Evolutionary conservation across 495 filamentous ascomycete species (phyloP).

Genomic region (Evernia prunastri): DNA sequence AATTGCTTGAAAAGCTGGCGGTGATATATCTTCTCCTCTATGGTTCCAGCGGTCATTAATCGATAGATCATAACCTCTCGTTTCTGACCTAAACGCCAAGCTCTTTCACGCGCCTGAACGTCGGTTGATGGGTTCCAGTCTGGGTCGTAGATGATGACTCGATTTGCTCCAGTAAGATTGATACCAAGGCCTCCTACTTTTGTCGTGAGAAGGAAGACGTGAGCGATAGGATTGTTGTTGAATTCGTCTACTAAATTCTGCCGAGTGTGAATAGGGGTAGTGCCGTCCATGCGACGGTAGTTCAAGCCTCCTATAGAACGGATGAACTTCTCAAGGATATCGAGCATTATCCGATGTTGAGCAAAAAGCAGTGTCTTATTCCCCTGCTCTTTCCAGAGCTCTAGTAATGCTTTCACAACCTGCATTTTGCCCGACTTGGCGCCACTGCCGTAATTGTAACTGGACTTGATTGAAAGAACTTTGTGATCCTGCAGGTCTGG

Average conservation of each 20-base stretch:
- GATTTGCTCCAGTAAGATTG: conserved; percentile 89
- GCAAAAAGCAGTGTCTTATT: conserved; percentile 90
- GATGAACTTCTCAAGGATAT: conserved; percentile 82
- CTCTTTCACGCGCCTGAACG: conserved; percentile 88
- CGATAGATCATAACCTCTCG: conserved; percentile 90
- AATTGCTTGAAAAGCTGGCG: conserved; percentile 97
- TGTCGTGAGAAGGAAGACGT: conserved; percentile 90
- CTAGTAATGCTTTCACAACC: conserved; percentile 74
- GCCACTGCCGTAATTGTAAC: conserved; percentile 65
- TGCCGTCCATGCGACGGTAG: conserved; percentile 88
- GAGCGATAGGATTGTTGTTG: conserved; percentile 68
- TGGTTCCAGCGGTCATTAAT: conserved; percentile 92
- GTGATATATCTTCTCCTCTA: conserved; percentile 98
- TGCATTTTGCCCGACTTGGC: conserved; percentile 90
- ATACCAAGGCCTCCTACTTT: conserved; percentile 91
- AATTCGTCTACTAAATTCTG: conserved; percentile 86
- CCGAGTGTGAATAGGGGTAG: conserved; percentile 72
- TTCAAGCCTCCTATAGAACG: conserved; percentile 58
- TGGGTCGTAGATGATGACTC: conserved; percentile 95
- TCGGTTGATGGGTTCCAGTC: conserved; percentile 98
- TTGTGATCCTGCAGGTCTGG: conserved; percentile 75
- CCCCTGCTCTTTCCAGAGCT: conserved; percentile 76
- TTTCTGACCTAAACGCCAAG: conserved; percentile 93
- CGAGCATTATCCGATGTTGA: conserved; percentile 86
- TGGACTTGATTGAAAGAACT: conserved; percentile 47